phyloP scores from a whole-genome alignment of 345 rosid species.

The Leavenworthia alabamica region DNA sequence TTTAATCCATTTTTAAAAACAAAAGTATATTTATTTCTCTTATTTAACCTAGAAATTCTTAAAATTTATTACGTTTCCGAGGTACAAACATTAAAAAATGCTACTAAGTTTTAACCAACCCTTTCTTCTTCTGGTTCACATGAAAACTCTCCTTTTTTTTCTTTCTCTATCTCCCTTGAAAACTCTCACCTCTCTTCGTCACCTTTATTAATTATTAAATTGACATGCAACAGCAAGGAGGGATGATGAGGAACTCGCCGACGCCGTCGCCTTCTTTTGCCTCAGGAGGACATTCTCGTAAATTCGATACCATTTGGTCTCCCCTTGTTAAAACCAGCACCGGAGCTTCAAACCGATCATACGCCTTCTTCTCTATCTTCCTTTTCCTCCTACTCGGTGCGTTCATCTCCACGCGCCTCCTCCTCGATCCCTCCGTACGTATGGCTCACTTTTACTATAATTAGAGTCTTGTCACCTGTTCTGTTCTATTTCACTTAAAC shows the following conservation, averaged over 20 bases:
- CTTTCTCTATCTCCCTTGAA: background rate
- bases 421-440: constrained; percentile 48
- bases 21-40: background rate
- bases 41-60: background rate
- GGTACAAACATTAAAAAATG: background rate
- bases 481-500: background rate
- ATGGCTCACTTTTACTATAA: constrained; percentile 6
- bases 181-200: background rate
- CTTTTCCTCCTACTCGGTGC: constrained; percentile 63
- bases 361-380: constrained; percentile 36
- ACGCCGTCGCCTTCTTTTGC: too few species aligned
- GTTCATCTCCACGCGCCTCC: constrained; percentile 53
- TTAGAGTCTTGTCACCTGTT: background rate
- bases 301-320: constrained; percentile 38
- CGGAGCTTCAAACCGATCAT: constrained; percentile 31
- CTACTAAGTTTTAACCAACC: background rate
- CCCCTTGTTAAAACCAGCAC: constrained; percentile 39
- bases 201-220: background rate
- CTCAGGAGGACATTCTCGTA: constrained; percentile 30
- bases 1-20: too few species aligned
- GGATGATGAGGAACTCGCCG: constrained; percentile 23
- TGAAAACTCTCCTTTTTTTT: background rate
- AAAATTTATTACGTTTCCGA: background rate
- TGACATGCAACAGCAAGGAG: constrained; percentile 25
- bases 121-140: constrained; percentile 17